Base-by-base conservation (phyloP, 305 asterid genomes). In the Fraxinus floribunda region DNA sequence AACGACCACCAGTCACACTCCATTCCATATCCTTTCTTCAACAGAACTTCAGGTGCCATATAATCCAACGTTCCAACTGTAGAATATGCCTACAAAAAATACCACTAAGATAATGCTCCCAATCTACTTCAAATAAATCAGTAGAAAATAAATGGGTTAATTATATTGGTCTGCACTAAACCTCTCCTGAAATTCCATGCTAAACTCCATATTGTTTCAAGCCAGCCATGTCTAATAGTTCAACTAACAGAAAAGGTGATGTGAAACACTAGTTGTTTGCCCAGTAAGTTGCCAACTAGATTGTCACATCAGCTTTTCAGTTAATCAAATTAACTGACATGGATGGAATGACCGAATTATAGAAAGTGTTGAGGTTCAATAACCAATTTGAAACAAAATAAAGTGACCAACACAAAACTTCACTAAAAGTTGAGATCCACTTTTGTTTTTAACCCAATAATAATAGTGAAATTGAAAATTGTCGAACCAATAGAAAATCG, bases 1-100 rank as follows among this genome's bases (percentile, higher is more conserved):
- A 95, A 82, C 24, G 98, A 94, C 99, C 99, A 95, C 99, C 98
- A 95, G 76, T 95, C 99, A 74, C 99, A 95, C 90, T 95, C 99
- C 94, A 95, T 89, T 74, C 97, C 99, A 64, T 95, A 95, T 86
- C 99, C 99, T 85, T 90, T 95, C 87, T 95, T 95, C 87, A 95
- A 82, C 84, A 95, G 88, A 72, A 95, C 95, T 84, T 93, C 99
- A 0, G 99, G 98, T 82, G 99, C 99, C 99, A 95, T 95, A 80
- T 95, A 95, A 86, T 95, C 99, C 41, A 94, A 96, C 73, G 99
- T 95, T 85, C 99, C 99, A 0, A 95, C 99, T 1, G 99, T 95
- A 78, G 99, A 95, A 78, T 91, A 95, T 66, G 99, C 99, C 99
- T 95, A 87, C 81, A 82, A 39, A 66, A 22, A 32, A 80, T 73